A percentile compares a stretch with the other conserved stretches of the same genome.
Conservation (phyloP, 2,329 filamentous ascomycete species). For the Colletotrichum camelliae region DNA sequence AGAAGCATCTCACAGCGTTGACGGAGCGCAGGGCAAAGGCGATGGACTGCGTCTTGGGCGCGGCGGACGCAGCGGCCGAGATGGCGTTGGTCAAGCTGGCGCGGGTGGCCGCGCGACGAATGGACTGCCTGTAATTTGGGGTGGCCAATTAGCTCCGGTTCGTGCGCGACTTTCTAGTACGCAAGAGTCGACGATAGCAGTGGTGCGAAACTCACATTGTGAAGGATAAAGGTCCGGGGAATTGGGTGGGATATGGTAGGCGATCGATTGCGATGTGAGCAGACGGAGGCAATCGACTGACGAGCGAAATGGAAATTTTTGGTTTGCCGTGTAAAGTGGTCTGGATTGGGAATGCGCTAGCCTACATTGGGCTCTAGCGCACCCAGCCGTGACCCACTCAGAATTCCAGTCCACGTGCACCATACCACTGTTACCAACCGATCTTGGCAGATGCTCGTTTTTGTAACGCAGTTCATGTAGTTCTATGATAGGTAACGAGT, state of each 20-base stretch:
- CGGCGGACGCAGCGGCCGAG: background rate
- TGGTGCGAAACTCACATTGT: background rate
- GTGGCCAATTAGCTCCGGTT: background rate
- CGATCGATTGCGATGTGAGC: background rate
- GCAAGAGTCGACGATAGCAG: background rate
- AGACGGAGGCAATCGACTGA: background rate
- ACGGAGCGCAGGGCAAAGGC: constrained; percentile 6
- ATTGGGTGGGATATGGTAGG: background rate
- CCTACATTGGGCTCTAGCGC: background rate
- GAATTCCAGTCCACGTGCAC: background rate
- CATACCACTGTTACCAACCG: background rate
- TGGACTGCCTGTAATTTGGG: constrained; percentile 4
- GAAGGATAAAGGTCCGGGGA: background rate
- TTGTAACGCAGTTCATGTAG: background rate
- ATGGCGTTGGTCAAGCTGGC: constrained; percentile 10
- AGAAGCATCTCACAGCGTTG: background rate
- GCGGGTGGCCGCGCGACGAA: constrained; percentile 19
- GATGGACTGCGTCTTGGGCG: constrained; percentile 13
- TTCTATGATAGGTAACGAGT: background rate
- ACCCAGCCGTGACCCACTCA: background rate
- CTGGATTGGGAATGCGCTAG: background rate
- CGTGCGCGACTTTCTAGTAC: background rate
- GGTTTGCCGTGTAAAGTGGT: background rate
- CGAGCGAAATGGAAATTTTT: constrained; percentile 4
- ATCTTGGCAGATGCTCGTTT: background rate